phyloP scores from a whole-genome alignment of 2,329 filamentous ascomycete genomes.

The Colletotrichum australisinense region DNA sequence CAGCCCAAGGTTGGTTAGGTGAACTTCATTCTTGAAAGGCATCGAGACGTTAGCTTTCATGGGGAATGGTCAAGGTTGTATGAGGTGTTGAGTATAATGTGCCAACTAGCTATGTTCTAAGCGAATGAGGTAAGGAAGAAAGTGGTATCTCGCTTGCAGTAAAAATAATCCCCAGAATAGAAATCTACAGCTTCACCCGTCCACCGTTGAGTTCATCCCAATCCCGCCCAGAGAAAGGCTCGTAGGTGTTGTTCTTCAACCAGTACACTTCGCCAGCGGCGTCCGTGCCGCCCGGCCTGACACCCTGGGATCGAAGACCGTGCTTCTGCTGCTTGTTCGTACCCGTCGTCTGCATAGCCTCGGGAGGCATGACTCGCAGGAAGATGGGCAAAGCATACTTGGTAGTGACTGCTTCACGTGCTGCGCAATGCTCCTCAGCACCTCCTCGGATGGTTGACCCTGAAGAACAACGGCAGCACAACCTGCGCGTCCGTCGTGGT shows the following conservation, averaged over 20 bases:
- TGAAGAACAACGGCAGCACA: conserved; percentile 78
- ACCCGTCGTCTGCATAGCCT: conserved; percentile 75
- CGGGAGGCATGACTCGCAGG: conserved; percentile 71
- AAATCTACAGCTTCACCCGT: conserved; percentile 72
- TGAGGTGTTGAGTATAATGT: not conserved
- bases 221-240: conserved; percentile 72
- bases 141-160: conserved; percentile 32
- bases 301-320: conserved; percentile 76
- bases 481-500: conserved; percentile 86
- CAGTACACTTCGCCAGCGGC: conserved; percentile 67
- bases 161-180: not conserved
- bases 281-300: conserved; percentile 69
- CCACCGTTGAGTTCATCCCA: conserved; percentile 78
- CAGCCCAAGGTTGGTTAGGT: too few relatives aligned
- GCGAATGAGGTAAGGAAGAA: not conserved
- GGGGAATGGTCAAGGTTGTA: too few relatives aligned
- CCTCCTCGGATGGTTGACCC: conserved; percentile 51
- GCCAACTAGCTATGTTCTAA: not conserved
- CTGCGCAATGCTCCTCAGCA: conserved; percentile 69
- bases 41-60: too few relatives aligned
- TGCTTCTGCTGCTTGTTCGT: conserved; percentile 93
- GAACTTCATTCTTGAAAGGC: too few relatives aligned
- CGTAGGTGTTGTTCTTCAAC: conserved; percentile 75
- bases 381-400: conserved; percentile 84
- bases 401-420: conserved; percentile 72